phyloP scores from a whole-genome alignment of 2,329 filamentous ascomycete genomes.

The Leptosphaerulina australis region DNA sequence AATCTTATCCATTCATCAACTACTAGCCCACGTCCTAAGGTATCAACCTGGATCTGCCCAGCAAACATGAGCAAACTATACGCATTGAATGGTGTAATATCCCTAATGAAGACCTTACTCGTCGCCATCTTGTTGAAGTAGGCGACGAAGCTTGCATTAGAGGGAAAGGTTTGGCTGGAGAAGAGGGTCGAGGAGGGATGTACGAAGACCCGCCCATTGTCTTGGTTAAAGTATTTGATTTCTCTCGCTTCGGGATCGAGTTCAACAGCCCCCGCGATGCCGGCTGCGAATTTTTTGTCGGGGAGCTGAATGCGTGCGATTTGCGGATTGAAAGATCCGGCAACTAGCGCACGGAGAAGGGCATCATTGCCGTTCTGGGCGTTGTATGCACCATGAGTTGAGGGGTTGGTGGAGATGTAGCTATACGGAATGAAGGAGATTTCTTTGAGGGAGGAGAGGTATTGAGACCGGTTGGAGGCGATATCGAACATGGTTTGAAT shows the following conservation, averaged over 20 bases:
- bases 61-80: slow-evolving; percentile 89
- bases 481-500: slow-evolving; percentile 87
- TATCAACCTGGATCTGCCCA: slow-evolving; percentile 84
- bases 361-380: slow-evolving; percentile 56
- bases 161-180: slow-evolving; percentile 75
- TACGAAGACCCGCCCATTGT: slow-evolving; percentile 75
- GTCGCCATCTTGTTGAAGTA: slow-evolving; percentile 95
- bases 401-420: slow-evolving; percentile 41
- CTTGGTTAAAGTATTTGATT: slow-evolving; percentile 82
- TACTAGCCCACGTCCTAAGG: slow-evolving; percentile 80
- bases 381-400: slow-evolving; percentile 49
- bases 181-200: slow-evolving; percentile 90
- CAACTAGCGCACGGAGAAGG: slow-evolving; percentile 56
- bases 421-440: slow-evolving; percentile 72
- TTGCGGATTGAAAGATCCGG: slow-evolving; percentile 70
- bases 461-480: slow-evolving; percentile 82
- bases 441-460: slow-evolving; percentile 82
- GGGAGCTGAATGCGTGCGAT: slow-evolving; percentile 91
- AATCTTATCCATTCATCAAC: slow-evolving; percentile 90
- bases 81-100: slow-evolving; percentile 90
- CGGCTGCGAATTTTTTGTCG: slow-evolving; percentile 91
- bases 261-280: slow-evolving; percentile 86
- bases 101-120: slow-evolving; percentile 87
- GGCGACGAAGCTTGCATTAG: slow-evolving; percentile 78
- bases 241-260: slow-evolving; percentile 89